Percentiles rank a stretch among this genome's conserved stretches.
These are phyloP conservation scores for Fremontodendron californicum DNA, from an alignment of 345 rosid genomes.

Conservation along the genomic window DNA sequence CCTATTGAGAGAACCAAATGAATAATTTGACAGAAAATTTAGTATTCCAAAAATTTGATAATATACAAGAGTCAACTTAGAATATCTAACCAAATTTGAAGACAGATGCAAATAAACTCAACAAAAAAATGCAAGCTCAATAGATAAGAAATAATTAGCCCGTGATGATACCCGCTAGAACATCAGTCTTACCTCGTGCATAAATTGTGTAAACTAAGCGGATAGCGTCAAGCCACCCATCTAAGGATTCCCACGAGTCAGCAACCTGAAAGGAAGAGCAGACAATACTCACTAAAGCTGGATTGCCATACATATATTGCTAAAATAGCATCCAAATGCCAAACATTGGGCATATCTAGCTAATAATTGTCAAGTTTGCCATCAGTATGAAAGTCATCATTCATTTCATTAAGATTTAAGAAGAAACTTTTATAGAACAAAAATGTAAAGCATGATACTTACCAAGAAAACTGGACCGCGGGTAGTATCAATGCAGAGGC, in stretches of 20 bases:
- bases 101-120: slow-evolving; percentile 6
- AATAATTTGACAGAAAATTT: not conserved
- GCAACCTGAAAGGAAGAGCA: slow-evolving; percentile 57
- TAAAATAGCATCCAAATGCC: not conserved
- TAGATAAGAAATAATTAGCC: slow-evolving; percentile 33
- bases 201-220: slow-evolving; percentile 87
- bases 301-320: not conserved
- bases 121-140: not conserved
- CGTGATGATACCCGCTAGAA: slow-evolving; percentile 84
- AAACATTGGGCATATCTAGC: not conserved
- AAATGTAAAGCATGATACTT: slow-evolving; percentile 15
- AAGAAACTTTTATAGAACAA: not conserved
- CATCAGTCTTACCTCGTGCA: slow-evolving; percentile 87
- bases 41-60: slow-evolving; percentile 14
- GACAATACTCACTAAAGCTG: not conserved
- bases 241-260: slow-evolving; percentile 85
- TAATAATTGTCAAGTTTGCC: not conserved
- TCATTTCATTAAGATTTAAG: not conserved
- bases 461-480: slow-evolving; percentile 81
- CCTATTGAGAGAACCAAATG: not conserved
- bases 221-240: slow-evolving; percentile 79
- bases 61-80: slow-evolving; percentile 25
- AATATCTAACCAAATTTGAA: slow-evolving; percentile 10
- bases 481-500: slow-evolving; percentile 80
- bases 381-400: not conserved